Conservation (phyloP, 164 flowering plant genomes). For the Stephania cephalantha region DNA sequence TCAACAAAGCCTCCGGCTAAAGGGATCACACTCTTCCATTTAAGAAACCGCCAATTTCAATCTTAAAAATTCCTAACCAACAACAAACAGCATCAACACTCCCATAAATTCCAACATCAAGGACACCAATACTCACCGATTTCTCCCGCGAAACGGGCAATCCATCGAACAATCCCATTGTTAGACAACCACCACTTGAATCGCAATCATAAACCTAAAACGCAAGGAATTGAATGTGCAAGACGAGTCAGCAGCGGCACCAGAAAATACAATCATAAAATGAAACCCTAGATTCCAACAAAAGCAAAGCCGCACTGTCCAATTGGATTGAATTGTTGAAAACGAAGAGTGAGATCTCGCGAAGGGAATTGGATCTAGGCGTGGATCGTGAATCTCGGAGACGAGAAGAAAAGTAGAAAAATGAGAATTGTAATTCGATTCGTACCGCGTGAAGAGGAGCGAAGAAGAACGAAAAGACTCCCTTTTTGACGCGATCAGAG, state of each 20-base stretch:
- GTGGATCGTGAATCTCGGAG: neutral
- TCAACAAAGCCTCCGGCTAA: no score
- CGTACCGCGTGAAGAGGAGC: neutral
- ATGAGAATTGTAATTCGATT: neutral
- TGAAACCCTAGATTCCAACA: conserved; percentile 8
- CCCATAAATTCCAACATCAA: no score
- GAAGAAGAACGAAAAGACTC: neutral
- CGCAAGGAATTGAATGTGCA: neutral
- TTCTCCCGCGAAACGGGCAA: conserved; percentile 50
- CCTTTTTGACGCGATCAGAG: neutral
- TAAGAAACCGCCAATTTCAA: neutral
- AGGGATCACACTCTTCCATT: no score
- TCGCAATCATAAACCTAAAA: conserved; percentile 9
- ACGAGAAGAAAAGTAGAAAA: neutral
- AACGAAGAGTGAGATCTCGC: neutral
- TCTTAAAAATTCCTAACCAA: neutral
- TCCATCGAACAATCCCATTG: conserved; percentile 60
- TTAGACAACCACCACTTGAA: conserved; percentile 10
- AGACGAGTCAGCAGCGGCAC: neutral
- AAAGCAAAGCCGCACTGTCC: neutral
- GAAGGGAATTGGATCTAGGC: neutral
- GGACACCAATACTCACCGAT: conserved; percentile 38
- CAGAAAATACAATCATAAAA: neutral
- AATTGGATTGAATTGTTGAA: neutral
- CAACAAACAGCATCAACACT: neutral